Base-by-base conservation (phyloP, 2,329 filamentous ascomycete species). In the Dactylellina leptospora region DNA sequence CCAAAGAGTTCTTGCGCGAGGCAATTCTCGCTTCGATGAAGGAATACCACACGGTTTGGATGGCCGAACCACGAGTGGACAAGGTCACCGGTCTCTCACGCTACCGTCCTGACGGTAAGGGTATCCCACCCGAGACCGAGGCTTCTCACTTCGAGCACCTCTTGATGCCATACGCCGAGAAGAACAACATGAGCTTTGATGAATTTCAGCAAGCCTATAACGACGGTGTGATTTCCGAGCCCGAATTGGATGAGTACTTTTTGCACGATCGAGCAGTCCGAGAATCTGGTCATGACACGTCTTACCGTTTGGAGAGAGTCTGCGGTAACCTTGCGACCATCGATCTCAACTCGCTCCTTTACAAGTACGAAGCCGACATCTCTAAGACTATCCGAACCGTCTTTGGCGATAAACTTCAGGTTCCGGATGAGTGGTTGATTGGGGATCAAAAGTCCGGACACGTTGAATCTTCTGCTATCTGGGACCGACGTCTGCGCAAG, bases 311-410 rank as follows among this genome's bases (percentile, higher is more conserved):
- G 18, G 95, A 97, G 81, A 89, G 87, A 48, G 85, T 96, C 22
- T 93, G 90, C 76, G 95, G 91, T 9, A 87, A 97, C 78, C 83
- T 97, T 23, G 95, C 93, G 9, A 97, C 93, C 0, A 91, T 97
- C 69, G 95, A 99, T 78, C 85, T 97, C 61, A 97, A 99, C 82
- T 95, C 92, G 25, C 84, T 96, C 27, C 83, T 99, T 25, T 99
- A 95, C 86, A 97, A 97, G 81, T 97, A 97, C 78, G 95, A 99
- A 81, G 88, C 88, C 27, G 95, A 99, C 77, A 97, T 99, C 78
- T 89, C 91, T 1, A 87, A 90, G 73, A 90, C 88, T 6, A 96
- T 99, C 76, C 90, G 91, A 62, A 90, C 85, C 51, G 84, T 92
- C 76, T 97, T 97, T 80, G 85, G 86, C 61, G 93, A 97, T 80